Evolutionary conservation across 169 alveolate genomes (phyloP), one percentile per base, ranked within the genome.

Genomic region (Plasmodium vivax): DNA sequence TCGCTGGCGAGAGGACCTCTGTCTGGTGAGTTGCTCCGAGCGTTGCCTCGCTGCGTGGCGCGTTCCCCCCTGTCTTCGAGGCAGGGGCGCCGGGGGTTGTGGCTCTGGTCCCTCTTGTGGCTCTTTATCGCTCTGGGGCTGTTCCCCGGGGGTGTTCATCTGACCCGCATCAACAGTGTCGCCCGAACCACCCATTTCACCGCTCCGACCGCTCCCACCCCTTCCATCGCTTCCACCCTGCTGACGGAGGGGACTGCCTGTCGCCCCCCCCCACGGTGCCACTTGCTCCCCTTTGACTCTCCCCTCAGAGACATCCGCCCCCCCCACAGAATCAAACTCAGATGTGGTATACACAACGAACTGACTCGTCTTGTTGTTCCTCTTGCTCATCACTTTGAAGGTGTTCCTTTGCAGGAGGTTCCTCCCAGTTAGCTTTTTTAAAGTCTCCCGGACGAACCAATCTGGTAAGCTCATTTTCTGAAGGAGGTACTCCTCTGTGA

Each of bases 401-500:
- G 94, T 79, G 30, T 80, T 88, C 72, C 82, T 88, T 8, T 80
- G 82, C 36, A 88, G 34, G 62, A 88, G 72, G 9, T 88, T 88
- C 62, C 51, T 58, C 14, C 77, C 5, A 58, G 36, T n/a, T 88
- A 88, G 82, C 82, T 88, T 77, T 79, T 80, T 88, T 88, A 88
- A 41, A 6, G 54, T 79, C 10, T 88, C 94, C 51, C 82, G 81
- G 27, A 88, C 36, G 12, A 79, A 77, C 83, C 82, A 43, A 43
- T 88, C 90, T 51, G 91, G 62, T 1, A 88, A 41, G 2, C 56
- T 58, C 5, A 80, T 88, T 30, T 88, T 88, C 54, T 80, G 90
- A 47, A 80, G 56, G 36, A 88, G 23, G 34, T 62, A 80, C 19
- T 88, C 94, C 62, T 88, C 94, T 23, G 94, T 88, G n/a, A 88